A percentile compares a stretch with the other conserved stretches of the same genome.
These are phyloP conservation scores for Periconia sp. DNA, from an alignment of 2,329 filamentous ascomycete species.

Conservation along the genomic window DNA sequence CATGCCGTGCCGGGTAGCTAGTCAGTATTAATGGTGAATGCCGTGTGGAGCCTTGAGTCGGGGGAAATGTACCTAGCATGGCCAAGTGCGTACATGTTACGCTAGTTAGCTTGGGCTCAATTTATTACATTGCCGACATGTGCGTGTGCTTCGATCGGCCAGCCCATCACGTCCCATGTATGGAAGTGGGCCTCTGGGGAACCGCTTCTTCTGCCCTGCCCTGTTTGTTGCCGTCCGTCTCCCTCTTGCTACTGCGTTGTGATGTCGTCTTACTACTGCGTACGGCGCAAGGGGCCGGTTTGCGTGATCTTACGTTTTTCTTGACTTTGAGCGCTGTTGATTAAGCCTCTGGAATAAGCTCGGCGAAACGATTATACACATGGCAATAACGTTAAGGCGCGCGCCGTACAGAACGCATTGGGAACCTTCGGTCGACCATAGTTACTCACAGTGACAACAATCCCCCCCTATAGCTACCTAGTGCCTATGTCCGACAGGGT, in stretches of 20 bases:
- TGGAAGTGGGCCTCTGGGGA: conserved; percentile 8
- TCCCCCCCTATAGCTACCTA: neutral
- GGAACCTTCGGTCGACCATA: conserved; percentile 18
- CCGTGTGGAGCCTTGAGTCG: neutral
- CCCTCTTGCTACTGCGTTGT: conserved; percentile 15
- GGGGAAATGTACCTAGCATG: neutral
- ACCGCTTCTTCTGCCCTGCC: conserved; percentile 6
- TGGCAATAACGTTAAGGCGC: no score
- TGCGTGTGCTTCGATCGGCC: conserved; percentile 17
- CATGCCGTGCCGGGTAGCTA: conserved; percentile 10
- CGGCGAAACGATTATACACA: neutral
- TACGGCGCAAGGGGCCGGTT: conserved; percentile 13
- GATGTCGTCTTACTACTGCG: conserved; percentile 22
- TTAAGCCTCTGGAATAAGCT: neutral
- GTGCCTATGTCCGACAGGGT: conserved; percentile 9
- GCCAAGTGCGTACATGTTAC: conserved; percentile 2
- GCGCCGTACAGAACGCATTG: conserved; percentile 7
- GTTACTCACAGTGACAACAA: no score
- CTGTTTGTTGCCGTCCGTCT: neutral
- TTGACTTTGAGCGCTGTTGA: neutral
- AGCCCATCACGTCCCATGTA: conserved; percentile 10
- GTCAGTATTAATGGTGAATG: no score
- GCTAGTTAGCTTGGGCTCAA: conserved; percentile 11
- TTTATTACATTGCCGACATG: conserved; percentile 16
- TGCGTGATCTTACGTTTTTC: conserved; percentile 1